Base-by-base conservation (phyloP, 306 rosid genomes). In the Casuarina glauca region DNA sequence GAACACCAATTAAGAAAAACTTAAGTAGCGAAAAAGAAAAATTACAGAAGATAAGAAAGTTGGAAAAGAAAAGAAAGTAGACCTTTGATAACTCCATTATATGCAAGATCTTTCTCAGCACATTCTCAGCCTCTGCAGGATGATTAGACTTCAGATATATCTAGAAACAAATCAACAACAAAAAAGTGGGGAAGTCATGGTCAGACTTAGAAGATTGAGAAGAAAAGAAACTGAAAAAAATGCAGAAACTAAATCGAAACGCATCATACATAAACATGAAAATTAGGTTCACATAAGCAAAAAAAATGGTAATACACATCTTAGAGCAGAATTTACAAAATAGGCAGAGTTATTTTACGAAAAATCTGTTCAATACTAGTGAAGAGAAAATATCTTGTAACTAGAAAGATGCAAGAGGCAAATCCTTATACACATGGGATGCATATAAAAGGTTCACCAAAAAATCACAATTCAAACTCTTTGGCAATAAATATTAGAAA, bases 31-130 rank as follows among this genome's bases (percentile, higher is more conserved):
- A 43, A 43, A 69, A 72, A 68, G 60, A 58, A 72, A 36, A 44
- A 46, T 26, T 38, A 72, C 58, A 58, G 50, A 63, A 39, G 38
- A 70, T 6, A 70, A 10, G 71, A 35, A 36, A 68, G 17, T 71
- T 62, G 53, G 57, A 84, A 73, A 76, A n/a, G 73, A 72, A 81
- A 74, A 72, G 19, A 60, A 52, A 75, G 43, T 64, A 44, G 84
- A 94, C 97, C 97, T 92, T 90, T 5, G 92, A 89, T 79, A 89
- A 80, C 83, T 94, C 98, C 95, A 92, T 53, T 15, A 74, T 82
- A 77, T 89, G 96, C 78, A 92, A 87, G 76, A 90, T 84, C 87
- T 90, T 94, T 82, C 97, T 92, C 81, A 90, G 97, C 36, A 92
- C 69, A 81, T 79, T 88, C 88, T 89, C 95, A 55, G 97, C 95